Base-by-base conservation (phyloP, 768 basidiomycete genomes). In the Pholiota microspora region DNA sequence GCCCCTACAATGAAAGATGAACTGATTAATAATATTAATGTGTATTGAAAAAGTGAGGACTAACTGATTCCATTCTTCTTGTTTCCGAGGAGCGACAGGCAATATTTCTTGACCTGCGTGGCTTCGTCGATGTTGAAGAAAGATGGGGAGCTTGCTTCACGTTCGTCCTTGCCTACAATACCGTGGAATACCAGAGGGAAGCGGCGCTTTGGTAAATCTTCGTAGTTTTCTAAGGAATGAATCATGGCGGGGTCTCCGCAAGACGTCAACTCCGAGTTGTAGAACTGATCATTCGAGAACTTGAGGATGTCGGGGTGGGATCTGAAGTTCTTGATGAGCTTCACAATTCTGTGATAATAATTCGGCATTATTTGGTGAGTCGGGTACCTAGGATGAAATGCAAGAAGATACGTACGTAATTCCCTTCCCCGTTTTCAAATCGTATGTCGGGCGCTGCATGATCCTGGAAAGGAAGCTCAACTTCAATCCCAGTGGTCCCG, bases 101-200 rank as follows among this genome's bases (percentile, higher is more conserved):
- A 71, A 45, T 83, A 85, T 25, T 73, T 71, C 67, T 77, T 82
- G 51, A 85, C 80, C 23, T 73, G 64, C 9, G 73, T 72, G 0
- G 71, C 78, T 62, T 86, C 84, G 35, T 77, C 73, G 48, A 78
- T 73, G 56, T 86, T 86, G 71, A 86, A 86, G 70, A 81, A 86
- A 0, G 83, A 85, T 12, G 84, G 85, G 0, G 83, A 85, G 0
- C 71, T 72, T 2, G 72, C 69, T 61, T 86, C 84, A 5, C 77
- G 75, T 10, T 77, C 68, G 61, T 86, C 84, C 46, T 77, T 76
- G 5, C 84, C 85, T 4, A 73, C 45, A 15, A 84, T 71, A 2
- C 72, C 76, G 62, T 85, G 78, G 69, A 86, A 84, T 7, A 86
- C 67, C 27, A 86, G 65, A 0, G 84, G 84, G 67, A 83, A 85